A percentile compares a stretch with the other conserved stretches of the same genome.
Conservation (phyloP, 1,139 yeast species). For the Kurtzmaniella quercitrusa region DNA sequence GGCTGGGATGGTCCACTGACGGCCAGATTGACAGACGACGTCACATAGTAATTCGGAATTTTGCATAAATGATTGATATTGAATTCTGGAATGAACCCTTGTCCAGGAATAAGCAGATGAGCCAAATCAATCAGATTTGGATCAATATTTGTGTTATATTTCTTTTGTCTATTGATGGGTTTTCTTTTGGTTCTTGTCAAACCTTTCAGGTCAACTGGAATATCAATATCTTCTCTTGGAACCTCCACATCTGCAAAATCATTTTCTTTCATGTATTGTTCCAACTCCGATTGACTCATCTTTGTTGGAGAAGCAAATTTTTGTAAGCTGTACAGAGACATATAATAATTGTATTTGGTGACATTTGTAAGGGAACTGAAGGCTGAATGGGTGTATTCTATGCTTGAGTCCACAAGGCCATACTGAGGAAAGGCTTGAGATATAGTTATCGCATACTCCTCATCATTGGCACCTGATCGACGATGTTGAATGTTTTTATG, state of each 20-base stretch:
- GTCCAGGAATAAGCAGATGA: slow-evolving; percentile 43
- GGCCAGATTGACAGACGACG: slow-evolving; percentile 15
- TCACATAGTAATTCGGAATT: slow-evolving; percentile 41
- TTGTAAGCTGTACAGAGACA: slow-evolving; percentile 16
- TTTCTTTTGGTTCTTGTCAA: slow-evolving; percentile 17
- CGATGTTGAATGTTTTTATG: slow-evolving; percentile 3
- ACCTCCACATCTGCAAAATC: slow-evolving; percentile 25
- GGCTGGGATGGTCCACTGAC: slow-evolving; percentile 4
- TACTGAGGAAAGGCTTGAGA: slow-evolving; percentile 43
- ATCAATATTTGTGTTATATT: slow-evolving; percentile 31
- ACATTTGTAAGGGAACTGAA: slow-evolving; percentile 33
- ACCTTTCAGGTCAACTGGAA: slow-evolving; percentile 2
- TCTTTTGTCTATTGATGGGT: slow-evolving; percentile 30
- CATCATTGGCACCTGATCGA: slow-evolving; percentile 6
- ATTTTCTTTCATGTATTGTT: slow-evolving; percentile 25
- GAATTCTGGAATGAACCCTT: slow-evolving; percentile 44
- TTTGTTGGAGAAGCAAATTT: slow-evolving; percentile 27
- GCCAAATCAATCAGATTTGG: slow-evolving; percentile 38
- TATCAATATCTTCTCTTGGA: slow-evolving; percentile 11
- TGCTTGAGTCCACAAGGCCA: slow-evolving; percentile 25
- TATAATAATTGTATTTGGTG: slow-evolving; percentile 38
- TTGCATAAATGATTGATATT: slow-evolving; percentile 39
- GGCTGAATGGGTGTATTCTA: slow-evolving; percentile 30
- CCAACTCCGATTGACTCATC: slow-evolving; percentile 28
- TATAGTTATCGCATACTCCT: slow-evolving; percentile 28